A percentile compares a stretch with the other conserved stretches of the same genome.
These are phyloP conservation scores for Emmonsiellopsis sp. DNA, from an alignment of 2,329 filamentous ascomycete species.

Conservation along the genomic window DNA sequence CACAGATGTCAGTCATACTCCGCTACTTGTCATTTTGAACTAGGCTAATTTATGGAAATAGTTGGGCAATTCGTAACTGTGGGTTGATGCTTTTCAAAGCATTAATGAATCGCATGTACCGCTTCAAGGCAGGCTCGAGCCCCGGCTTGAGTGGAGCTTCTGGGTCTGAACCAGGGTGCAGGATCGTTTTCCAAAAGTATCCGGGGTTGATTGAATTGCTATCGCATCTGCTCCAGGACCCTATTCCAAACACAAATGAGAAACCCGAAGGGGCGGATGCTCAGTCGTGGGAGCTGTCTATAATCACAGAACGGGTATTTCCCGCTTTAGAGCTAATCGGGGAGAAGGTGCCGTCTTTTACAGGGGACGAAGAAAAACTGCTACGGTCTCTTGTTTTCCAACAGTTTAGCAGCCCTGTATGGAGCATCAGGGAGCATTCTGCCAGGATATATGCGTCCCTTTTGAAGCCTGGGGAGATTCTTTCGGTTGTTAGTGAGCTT, in stretches of 20 bases:
- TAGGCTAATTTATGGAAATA: slow-evolving; percentile 21
- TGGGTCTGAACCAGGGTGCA: slow-evolving; percentile 36
- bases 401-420: slow-evolving; percentile 35
- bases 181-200: slow-evolving; percentile 33
- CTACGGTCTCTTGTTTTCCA: slow-evolving; percentile 25
- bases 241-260: not conserved
- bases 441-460: slow-evolving; percentile 35
- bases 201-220: slow-evolving; percentile 29
- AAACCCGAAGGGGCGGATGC: not conserved
- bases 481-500: slow-evolving; percentile 20
- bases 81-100: slow-evolving; percentile 81
- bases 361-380: slow-evolving; percentile 23
- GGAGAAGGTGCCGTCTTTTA: slow-evolving; percentile 31
- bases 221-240: slow-evolving; percentile 23
- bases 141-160: slow-evolving; percentile 39
- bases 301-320: slow-evolving; percentile 35
- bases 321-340: slow-evolving; percentile 39
- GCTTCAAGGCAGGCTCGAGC: slow-evolving; percentile 29
- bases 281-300: slow-evolving; percentile 19
- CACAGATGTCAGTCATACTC: slow-evolving; percentile 54
- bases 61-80: slow-evolving; percentile 92
- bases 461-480: slow-evolving; percentile 24
- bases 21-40: not conserved
- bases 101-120: slow-evolving; percentile 59
- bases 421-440: slow-evolving; percentile 39